Conservation (phyloP, 495 filamentous ascomycete genomes). For the Xylaria flabelliformis region DNA sequence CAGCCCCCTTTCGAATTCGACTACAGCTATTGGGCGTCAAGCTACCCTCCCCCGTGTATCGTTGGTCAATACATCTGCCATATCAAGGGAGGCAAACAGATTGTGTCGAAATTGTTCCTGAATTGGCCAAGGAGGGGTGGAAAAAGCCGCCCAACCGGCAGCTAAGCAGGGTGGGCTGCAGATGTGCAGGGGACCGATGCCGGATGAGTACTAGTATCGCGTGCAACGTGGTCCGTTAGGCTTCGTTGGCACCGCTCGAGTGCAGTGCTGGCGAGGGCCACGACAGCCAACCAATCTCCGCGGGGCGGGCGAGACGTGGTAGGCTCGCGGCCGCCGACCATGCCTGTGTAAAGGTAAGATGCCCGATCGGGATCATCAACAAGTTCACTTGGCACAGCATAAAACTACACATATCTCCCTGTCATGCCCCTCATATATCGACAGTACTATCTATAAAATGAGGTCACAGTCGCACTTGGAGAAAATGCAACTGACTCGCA, state of each 20-base stretch:
- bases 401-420: conserved; percentile 1
- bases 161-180: conserved; percentile 20
- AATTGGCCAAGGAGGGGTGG: conserved; percentile 26
- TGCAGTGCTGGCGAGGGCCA: background rate
- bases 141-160: conserved; percentile 25
- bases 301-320: conserved; percentile 19
- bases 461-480: background rate
- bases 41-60: conserved; percentile 6
- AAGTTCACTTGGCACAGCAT: background rate
- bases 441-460: conserved; percentile 4
- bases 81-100: conserved; percentile 16
- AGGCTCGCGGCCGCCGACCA: background rate
- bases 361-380: conserved; percentile 2
- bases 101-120: conserved; percentile 17
- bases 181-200: conserved; percentile 18
- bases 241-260: conserved; percentile 27
- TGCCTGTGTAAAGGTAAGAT: background rate
- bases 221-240: conserved; percentile 28
- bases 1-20: conserved; percentile 17
- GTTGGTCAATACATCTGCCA: conserved; percentile 17
- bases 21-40: conserved; percentile 27
- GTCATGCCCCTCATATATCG: conserved; percentile 1
- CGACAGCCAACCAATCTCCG: conserved; percentile 25
- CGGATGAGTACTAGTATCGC: conserved; percentile 8
- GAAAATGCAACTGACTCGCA: background rate